Evolutionary conservation across 176 grass and related monocot genomes (phyloP).

Genomic region (Triticum urartu): DNA sequence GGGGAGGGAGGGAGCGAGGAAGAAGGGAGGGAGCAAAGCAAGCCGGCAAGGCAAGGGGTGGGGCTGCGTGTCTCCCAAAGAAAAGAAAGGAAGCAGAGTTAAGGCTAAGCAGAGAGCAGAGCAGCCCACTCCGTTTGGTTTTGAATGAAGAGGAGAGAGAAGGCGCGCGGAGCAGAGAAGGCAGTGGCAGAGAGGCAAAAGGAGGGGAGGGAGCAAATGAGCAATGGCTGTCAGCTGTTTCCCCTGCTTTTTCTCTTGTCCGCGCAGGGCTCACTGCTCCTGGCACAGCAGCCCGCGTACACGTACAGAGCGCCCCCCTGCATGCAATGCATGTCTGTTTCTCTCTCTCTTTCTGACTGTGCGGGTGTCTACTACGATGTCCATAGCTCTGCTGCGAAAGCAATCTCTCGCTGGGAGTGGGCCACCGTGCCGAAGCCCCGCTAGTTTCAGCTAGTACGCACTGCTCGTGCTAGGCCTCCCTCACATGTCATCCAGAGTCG

Average conservation of each 20-base stretch:
- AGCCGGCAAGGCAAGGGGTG: not conserved
- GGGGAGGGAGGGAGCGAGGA: not conserved
- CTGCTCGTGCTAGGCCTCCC: not conserved
- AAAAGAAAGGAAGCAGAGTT: slow-evolving; percentile 20
- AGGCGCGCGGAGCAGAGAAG: not conserved
- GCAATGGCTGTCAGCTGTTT: slow-evolving; percentile 47
- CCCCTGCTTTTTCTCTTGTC: slow-evolving; percentile 24
- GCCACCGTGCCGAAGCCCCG: not conserved
- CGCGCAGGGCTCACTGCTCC: slow-evolving; percentile 24
- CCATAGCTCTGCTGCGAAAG: not conserved
- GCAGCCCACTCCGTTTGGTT: not conserved
- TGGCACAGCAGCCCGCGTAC: slow-evolving; percentile 22
- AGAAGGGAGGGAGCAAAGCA: not conserved
- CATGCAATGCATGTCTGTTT: not conserved
- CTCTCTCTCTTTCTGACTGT: not conserved
- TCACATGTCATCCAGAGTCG: not conserved
- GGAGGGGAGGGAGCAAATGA: slow-evolving; percentile 37
- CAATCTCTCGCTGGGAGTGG: not conserved
- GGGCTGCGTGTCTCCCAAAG: slow-evolving; percentile 19
- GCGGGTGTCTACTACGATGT: not conserved
- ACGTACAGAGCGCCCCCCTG: not conserved
- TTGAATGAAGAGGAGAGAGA: not conserved
- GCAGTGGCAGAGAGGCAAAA: slow-evolving; percentile 38
- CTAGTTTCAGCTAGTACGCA: not conserved
- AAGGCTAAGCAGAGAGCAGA: not conserved